Conservation (phyloP, 2,329 filamentous ascomycete species). For the Cercospora citrullina region DNA sequence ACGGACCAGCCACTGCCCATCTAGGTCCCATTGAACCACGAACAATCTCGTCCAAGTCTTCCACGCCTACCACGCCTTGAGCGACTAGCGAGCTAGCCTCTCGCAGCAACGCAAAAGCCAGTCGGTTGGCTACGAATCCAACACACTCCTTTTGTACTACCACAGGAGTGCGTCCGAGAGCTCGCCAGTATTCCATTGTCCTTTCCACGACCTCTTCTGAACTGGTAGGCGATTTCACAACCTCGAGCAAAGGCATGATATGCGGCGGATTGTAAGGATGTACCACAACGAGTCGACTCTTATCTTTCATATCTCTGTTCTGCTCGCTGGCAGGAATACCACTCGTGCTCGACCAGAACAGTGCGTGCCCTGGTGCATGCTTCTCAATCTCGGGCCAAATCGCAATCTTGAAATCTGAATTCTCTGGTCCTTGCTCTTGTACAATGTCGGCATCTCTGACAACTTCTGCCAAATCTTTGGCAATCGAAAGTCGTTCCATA, state of each 20-base stretch:
- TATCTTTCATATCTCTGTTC: conserved; percentile 44
- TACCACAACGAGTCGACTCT: conserved; percentile 54
- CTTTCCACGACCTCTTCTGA: conserved; percentile 40
- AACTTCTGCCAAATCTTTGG: conserved; percentile 44
- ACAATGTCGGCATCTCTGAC: conserved; percentile 53
- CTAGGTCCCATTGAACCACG: conserved; percentile 54
- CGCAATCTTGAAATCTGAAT: conserved; percentile 51
- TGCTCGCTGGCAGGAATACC: conserved; percentile 59
- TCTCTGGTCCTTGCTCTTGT: conserved; percentile 62
- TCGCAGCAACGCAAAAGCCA: conserved; percentile 58
- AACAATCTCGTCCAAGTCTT: conserved; percentile 57
- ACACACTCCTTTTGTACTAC: conserved; percentile 53
- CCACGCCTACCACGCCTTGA: conserved; percentile 53
- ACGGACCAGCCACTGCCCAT: conserved; percentile 58
- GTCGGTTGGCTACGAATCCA: conserved; percentile 60
- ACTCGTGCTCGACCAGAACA: conserved; percentile 60
- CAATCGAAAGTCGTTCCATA: conserved; percentile 40
- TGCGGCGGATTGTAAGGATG: conserved; percentile 65
- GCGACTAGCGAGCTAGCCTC: conserved; percentile 58
- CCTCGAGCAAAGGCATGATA: conserved; percentile 21
- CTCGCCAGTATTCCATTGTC: conserved; percentile 51
- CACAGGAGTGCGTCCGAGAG: conserved; percentile 48
- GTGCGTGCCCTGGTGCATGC: conserved; percentile 45
- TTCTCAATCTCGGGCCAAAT: conserved; percentile 56
- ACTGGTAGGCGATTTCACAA: conserved; percentile 35